Evolutionary conservation across 2,329 filamentous ascomycete genomes (phyloP).

Genomic region (Davidsoniella virescens): DNA sequence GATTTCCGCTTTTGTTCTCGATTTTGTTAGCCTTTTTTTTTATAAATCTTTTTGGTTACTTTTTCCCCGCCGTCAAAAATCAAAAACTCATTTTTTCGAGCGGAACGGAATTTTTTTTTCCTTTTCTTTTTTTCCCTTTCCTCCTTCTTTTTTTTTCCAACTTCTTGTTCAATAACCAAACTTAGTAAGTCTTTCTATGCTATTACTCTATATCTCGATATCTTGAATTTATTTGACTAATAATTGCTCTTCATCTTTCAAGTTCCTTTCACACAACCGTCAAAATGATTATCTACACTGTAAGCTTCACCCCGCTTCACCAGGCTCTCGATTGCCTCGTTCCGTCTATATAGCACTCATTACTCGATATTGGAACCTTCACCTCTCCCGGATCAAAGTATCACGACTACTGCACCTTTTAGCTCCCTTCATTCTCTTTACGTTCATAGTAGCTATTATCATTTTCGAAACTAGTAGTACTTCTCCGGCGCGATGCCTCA

Average conservation of each 20-base stretch:
- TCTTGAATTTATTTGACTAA: neutral
- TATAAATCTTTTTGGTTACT: neutral
- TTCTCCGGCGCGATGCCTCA: too few relatives aligned
- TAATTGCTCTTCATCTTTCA: neutral
- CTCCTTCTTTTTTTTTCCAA: constrained; percentile 15
- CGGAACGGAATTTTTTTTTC: constrained; percentile 1
- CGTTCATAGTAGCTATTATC: too few relatives aligned
- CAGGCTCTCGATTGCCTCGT: too few relatives aligned
- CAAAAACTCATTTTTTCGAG: constrained; percentile 1
- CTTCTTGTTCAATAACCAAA: constrained; percentile 7
- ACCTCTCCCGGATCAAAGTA: neutral
- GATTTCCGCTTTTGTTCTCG: neutral
- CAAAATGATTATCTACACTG: constrained; percentile 63
- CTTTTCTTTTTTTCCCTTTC: constrained; percentile 5
- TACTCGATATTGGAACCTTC: too few relatives aligned
- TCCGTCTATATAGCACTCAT: neutral
- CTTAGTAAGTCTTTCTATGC: constrained; percentile 4
- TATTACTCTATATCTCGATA: constrained; percentile 7
- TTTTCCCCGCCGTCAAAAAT: constrained; percentile 8
- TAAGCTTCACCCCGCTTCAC: constrained; percentile 21
- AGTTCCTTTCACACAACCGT: constrained; percentile 19
- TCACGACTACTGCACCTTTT: neutral
- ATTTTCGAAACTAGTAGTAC: too few relatives aligned
- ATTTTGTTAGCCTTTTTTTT: too few relatives aligned
- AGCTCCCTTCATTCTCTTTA: too few relatives aligned